phyloP scores from a whole-genome alignment of 306 rosid species.

The Trifolium repens region DNA sequence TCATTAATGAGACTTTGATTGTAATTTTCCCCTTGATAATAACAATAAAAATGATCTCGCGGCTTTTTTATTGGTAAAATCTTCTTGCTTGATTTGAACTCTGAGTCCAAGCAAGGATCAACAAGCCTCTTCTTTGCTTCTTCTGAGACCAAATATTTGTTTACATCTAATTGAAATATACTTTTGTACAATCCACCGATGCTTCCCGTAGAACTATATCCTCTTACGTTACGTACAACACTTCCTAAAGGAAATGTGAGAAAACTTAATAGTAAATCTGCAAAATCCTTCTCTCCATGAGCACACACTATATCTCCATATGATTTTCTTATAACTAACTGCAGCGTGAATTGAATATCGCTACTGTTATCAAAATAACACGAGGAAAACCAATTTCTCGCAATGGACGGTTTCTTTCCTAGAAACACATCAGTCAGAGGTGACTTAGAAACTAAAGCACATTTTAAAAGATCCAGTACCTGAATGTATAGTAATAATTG shows the following conservation, averaged over 20 bases:
- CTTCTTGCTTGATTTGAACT: background rate
- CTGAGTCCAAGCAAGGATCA: background rate
- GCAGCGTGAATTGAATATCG: background rate
- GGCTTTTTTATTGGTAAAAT: background rate
- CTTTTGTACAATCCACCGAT: background rate
- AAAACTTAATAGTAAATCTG: background rate
- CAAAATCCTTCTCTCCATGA: background rate
- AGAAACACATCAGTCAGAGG: background rate
- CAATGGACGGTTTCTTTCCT: background rate
- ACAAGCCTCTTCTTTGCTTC: background rate
- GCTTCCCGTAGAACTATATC: background rate
- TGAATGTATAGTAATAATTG: background rate
- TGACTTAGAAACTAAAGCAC: background rate
- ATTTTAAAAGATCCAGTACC: slow-evolving; percentile 1
- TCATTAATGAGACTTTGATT: background rate
- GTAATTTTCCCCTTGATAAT: background rate
- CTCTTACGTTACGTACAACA: too few species aligned
- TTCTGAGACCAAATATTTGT: background rate
- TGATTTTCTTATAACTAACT: slow-evolving; percentile 7
- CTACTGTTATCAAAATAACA: background rate
- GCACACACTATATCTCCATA: slow-evolving; percentile 9
- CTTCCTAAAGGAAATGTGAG: background rate
- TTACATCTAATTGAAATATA: background rate
- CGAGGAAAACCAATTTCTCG: background rate
- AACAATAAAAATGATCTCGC: background rate